phyloP scores from a whole-genome alignment of 169 alveolate species.

The Eimeria acervulina region DNA sequence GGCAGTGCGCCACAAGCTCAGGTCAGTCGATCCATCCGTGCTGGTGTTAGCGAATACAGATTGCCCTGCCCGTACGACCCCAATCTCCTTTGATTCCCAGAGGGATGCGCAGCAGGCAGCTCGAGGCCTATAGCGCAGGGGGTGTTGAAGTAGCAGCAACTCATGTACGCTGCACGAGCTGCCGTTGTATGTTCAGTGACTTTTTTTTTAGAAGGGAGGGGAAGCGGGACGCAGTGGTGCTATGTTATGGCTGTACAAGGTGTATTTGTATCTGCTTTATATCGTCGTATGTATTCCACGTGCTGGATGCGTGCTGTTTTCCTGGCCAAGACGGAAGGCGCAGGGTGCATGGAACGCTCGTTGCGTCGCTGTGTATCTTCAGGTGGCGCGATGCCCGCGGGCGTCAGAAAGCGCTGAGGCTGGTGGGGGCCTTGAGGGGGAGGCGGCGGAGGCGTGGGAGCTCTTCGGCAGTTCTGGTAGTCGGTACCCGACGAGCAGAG shows the following conservation, averaged over 20 bases:
- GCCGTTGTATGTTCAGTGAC: too few relatives aligned
- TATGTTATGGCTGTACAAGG: too few relatives aligned
- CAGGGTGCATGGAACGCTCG: too few relatives aligned
- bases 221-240: too few relatives aligned
- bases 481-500: conserved; percentile 67
- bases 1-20: background rate
- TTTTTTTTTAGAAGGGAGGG: too few relatives aligned
- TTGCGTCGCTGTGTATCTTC: too few relatives aligned
- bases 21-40: background rate
- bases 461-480: conserved; percentile 10
- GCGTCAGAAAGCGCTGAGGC: background rate
- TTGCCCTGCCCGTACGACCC: too few relatives aligned
- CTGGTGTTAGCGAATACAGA: background rate
- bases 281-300: too few relatives aligned
- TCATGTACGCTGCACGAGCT: background rate
- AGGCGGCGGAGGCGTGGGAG: conserved; percentile 44
- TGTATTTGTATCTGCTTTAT: too few relatives aligned
- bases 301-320: too few relatives aligned
- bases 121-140: background rate
- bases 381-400: background rate
- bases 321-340: too few relatives aligned
- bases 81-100: too few relatives aligned
- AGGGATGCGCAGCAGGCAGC: background rate
- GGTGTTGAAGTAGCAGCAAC: background rate
- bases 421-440: background rate